Evolutionary conservation across 805 yeast genomes (phyloP).

Genomic region (Barnettozyma salicaria): DNA sequence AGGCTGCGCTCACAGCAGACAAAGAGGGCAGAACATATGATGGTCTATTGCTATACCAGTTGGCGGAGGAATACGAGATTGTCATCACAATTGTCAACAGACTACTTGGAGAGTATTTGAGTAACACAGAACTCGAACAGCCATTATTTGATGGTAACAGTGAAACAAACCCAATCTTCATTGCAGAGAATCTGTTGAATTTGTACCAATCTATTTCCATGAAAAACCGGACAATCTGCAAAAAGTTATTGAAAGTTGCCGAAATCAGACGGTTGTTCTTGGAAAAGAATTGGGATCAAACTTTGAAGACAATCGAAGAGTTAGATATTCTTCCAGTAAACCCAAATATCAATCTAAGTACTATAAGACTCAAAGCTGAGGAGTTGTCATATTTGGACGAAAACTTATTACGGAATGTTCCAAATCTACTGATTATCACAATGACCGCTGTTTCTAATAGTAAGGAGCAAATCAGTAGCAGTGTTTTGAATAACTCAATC

Average conservation of each 20-base stretch:
- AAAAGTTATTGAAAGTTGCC: constrained; percentile 57
- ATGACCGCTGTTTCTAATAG: constrained; percentile 71
- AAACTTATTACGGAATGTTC: constrained; percentile 69
- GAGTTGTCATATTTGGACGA: constrained; percentile 62
- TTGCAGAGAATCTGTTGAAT: constrained; percentile 33
- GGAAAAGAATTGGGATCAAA: constrained; percentile 51
- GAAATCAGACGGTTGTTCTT: constrained; percentile 57
- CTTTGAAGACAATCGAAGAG: constrained; percentile 48
- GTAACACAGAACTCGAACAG: constrained; percentile 62
- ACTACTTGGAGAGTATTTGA: constrained; percentile 69
- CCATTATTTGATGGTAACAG: constrained; percentile 36
- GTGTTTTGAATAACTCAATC: constrained; percentile 39
- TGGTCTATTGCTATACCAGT: constrained; percentile 77
- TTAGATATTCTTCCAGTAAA: constrained; percentile 63
- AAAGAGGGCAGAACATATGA: constrained; percentile 88
- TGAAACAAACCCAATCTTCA: constrained; percentile 38
- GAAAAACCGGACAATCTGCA: constrained; percentile 61
- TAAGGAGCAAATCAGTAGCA: constrained; percentile 34
- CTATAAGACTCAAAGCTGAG: constrained; percentile 61
- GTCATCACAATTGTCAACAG: constrained; percentile 72
- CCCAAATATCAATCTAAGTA: constrained; percentile 24
- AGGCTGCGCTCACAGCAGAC: constrained; percentile 80
- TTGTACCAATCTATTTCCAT: constrained; percentile 54
- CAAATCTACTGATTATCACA: constrained; percentile 70
- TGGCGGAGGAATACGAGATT: constrained; percentile 80